phyloP scores from a whole-genome alignment of 345 rosid species.

The Pugionium cornutum region DNA sequence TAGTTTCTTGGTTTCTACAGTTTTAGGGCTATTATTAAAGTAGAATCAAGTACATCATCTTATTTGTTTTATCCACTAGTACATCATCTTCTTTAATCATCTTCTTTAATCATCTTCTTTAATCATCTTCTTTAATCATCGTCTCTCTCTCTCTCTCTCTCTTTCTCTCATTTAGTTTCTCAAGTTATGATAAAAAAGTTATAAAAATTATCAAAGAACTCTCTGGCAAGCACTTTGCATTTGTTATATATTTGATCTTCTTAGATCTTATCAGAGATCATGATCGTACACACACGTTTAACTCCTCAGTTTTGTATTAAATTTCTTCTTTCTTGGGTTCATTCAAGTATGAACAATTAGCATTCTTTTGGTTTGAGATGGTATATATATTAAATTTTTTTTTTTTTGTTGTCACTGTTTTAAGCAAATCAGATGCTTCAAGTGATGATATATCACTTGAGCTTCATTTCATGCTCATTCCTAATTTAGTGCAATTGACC shows the following conservation, averaged over 20 bases:
- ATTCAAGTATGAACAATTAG: conserved; percentile 1
- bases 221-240: conserved; percentile 6
- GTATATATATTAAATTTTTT: conserved; percentile 6
- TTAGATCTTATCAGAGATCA: conserved; percentile 20
- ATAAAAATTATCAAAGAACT: conserved; percentile 3
- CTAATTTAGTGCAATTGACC: conserved; percentile 5
- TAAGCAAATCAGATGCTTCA: too few relatives aligned
- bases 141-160: conserved; percentile 30
- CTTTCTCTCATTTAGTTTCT: conserved; percentile 7
- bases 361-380: conserved; percentile 20
- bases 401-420: neutral
- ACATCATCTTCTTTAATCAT: conserved; percentile 17
- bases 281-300: conserved; percentile 17
- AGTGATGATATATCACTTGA: neutral
- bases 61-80: neutral
- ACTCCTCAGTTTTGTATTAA: conserved; percentile 17
- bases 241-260: conserved; percentile 4
- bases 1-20: conserved; percentile 37
- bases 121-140: conserved; percentile 5
- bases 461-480: conserved; percentile 31
- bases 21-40: conserved; percentile 40
- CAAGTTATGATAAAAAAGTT: conserved; percentile 9
- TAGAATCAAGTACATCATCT: conserved; percentile 30
- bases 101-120: conserved; percentile 6
- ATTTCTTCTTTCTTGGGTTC: neutral